phyloP scores from a whole-genome alignment of 495 filamentous ascomycete genomes.

The Aspergillus indologenus region DNA sequence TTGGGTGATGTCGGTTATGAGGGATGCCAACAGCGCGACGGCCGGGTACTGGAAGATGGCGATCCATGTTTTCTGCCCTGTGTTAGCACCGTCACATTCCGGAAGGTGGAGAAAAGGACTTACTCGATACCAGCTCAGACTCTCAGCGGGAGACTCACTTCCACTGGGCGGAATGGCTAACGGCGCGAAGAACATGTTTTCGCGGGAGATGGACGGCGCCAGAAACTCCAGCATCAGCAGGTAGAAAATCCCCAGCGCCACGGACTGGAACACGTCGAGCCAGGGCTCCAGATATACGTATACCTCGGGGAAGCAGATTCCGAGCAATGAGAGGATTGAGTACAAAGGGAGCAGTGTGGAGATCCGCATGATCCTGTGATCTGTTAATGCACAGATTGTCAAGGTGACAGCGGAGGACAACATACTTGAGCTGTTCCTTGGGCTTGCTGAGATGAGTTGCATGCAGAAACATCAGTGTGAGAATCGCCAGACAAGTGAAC shows the following conservation, averaged over 20 bases:
- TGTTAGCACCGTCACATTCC: not conserved
- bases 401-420: not conserved
- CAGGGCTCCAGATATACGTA: slow-evolving; percentile 31
- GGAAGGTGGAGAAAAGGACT: not conserved
- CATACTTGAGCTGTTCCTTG: slow-evolving; percentile 29
- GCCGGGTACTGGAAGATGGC: slow-evolving; percentile 31
- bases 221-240: slow-evolving; percentile 33
- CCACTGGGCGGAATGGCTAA: slow-evolving; percentile 10
- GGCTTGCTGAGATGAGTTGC: slow-evolving; percentile 31
- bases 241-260: slow-evolving; percentile 31
- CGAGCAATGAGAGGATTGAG: slow-evolving; percentile 27
- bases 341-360: slow-evolving; percentile 25
- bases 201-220: slow-evolving; percentile 18
- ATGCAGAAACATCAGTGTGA: slow-evolving; percentile 20
- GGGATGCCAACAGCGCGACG: slow-evolving; percentile 25
- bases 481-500: slow-evolving; percentile 16
- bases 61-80: slow-evolving; percentile 24
- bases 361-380: slow-evolving; percentile 28
- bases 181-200: slow-evolving; percentile 24
- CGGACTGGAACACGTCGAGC: slow-evolving; percentile 28
- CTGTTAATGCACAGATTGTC: not conserved
- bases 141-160: slow-evolving; percentile 2
- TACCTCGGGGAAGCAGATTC: slow-evolving; percentile 23
- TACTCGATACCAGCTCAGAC: slow-evolving; percentile 23
- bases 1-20: slow-evolving; percentile 31